Percentiles rank a stretch among this genome's conserved stretches.
These are phyloP conservation scores for Annulohypoxylon stygium DNA, from an alignment of 495 filamentous ascomycete genomes.

Conservation along the genomic window DNA sequence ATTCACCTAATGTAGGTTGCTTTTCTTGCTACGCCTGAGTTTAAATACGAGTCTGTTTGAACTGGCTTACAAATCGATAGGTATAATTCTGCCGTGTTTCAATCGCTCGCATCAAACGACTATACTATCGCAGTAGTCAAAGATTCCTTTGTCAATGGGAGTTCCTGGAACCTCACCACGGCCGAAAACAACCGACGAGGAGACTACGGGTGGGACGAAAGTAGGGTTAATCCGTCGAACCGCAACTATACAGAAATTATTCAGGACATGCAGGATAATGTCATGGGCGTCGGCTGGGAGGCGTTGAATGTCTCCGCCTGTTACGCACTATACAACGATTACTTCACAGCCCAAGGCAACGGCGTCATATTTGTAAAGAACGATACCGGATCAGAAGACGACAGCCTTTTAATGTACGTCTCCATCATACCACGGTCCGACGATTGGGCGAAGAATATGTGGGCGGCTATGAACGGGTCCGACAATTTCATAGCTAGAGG, in stretches of 20 bases:
- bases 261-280: slow-evolving; percentile 40
- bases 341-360: slow-evolving; percentile 49
- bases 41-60: neutral
- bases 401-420: slow-evolving; percentile 50
- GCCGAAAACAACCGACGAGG: slow-evolving; percentile 19
- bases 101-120: slow-evolving; percentile 54
- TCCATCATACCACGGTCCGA: slow-evolving; percentile 47
- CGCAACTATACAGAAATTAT: slow-evolving; percentile 38
- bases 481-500: slow-evolving; percentile 7
- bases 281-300: slow-evolving; percentile 23
- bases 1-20: slow-evolving; percentile 51
- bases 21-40: neutral
- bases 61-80: slow-evolving; percentile 26
- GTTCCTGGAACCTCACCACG: slow-evolving; percentile 26
- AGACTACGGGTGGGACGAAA: slow-evolving; percentile 35
- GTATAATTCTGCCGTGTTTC: slow-evolving; percentile 60
- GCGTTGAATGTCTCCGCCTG: slow-evolving; percentile 44
- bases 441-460: slow-evolving; percentile 53
- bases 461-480: slow-evolving; percentile 48
- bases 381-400: slow-evolving; percentile 16
- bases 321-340: slow-evolving; percentile 48
- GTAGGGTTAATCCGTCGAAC: slow-evolving; percentile 27
- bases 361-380: slow-evolving; percentile 50
- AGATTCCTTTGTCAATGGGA: slow-evolving; percentile 45
- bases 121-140: slow-evolving; percentile 54